Evolutionary conservation across 1,284 basidiomycete genomes (phyloP).

Genomic region (Moesziomyces globuligerus): DNA sequence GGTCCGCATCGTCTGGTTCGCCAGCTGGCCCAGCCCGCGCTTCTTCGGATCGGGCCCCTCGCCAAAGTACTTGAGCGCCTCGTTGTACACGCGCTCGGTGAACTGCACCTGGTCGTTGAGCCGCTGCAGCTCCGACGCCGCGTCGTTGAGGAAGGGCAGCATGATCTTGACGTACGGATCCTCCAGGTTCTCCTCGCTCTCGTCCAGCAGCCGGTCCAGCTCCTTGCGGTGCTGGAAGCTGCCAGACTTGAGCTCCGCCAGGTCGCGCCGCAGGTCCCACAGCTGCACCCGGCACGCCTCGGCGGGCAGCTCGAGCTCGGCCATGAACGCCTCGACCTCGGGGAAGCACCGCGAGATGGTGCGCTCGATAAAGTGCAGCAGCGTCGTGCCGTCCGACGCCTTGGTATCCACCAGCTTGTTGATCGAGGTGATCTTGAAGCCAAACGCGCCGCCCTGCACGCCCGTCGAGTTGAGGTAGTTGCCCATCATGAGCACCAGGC

Average conservation of each 20-base stretch:
- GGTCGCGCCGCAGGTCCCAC: conserved; percentile 62
- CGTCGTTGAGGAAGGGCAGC: conserved; percentile 65
- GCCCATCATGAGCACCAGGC: conserved; percentile 84
- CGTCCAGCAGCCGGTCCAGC: conserved; percentile 63
- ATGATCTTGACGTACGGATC: conserved; percentile 66
- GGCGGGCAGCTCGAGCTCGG: conserved; percentile 87
- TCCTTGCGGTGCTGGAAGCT: conserved; percentile 64
- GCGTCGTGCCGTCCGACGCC: conserved; percentile 82
- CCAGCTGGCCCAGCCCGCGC: conserved; percentile 56
- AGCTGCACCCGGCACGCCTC: conserved; percentile 81
- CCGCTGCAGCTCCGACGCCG: conserved; percentile 50
- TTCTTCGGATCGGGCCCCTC: conserved; percentile 64
- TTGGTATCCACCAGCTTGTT: conserved; percentile 99
- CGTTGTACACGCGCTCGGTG: conserved; percentile 62
- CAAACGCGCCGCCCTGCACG: conserved; percentile 95
- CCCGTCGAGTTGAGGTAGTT: conserved; percentile 99
- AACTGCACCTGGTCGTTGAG: conserved; percentile 64
- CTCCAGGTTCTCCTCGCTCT: conserved; percentile 58
- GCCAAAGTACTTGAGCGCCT: conserved; percentile 66
- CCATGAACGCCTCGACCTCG: conserved; percentile 85
- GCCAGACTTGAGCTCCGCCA: conserved; percentile 67
- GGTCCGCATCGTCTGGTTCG: conserved; percentile 60
- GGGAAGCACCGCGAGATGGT: conserved; percentile 89
- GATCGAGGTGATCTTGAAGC: conserved; percentile 96
- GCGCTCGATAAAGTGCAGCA: conserved; percentile 92